phyloP scores from a whole-genome alignment of 1,284 basidiomycete species.

The Pisolithus thermaeus region DNA sequence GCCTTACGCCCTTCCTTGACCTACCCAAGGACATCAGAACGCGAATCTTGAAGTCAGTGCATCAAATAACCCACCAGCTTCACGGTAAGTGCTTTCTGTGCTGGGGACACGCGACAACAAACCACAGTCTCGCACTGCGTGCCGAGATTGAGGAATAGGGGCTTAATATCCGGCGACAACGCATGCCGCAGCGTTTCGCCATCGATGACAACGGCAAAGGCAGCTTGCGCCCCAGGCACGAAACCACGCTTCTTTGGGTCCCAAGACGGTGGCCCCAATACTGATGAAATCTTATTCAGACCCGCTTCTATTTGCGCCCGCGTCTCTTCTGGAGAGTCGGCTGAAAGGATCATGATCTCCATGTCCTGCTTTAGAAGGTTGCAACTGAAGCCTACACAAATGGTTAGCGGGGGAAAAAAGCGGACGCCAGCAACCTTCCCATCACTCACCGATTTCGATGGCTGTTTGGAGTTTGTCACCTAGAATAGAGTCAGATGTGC shows the following conservation, averaged over 20 bases:
- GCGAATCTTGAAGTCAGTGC: neutral
- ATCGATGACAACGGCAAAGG: conserved; percentile 94
- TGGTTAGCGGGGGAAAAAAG: neutral
- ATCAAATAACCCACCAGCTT: conserved; percentile 58
- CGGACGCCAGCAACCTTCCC: conserved; percentile 10
- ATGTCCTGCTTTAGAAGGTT: conserved; percentile 88
- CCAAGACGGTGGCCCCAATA: conserved; percentile 60
- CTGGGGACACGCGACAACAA: conserved; percentile 94
- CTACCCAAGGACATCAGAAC: conserved; percentile 31
- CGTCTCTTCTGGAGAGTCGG: conserved; percentile 71
- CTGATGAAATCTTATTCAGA: conserved; percentile 89
- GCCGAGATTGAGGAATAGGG: conserved; percentile 84
- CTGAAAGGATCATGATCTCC: conserved; percentile 96
- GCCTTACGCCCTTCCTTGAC: conserved; percentile 94
- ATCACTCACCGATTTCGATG: conserved; percentile 76
- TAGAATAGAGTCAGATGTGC: conserved; percentile 17
- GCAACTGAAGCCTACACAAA: conserved; percentile 66
- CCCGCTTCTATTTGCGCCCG: conserved; percentile 89
- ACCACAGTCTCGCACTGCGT: conserved; percentile 97
- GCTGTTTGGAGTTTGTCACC: conserved; percentile 98
- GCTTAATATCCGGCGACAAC: conserved; percentile 72
- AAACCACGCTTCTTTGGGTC: conserved; percentile 59
- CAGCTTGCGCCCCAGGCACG: conserved; percentile 57
- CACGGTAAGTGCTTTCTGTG: conserved; percentile 94
- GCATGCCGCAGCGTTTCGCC: conserved; percentile 90